Base-by-base conservation (phyloP, 169 alveolate genomes). In the Cryptosporidium viatorum region DNA sequence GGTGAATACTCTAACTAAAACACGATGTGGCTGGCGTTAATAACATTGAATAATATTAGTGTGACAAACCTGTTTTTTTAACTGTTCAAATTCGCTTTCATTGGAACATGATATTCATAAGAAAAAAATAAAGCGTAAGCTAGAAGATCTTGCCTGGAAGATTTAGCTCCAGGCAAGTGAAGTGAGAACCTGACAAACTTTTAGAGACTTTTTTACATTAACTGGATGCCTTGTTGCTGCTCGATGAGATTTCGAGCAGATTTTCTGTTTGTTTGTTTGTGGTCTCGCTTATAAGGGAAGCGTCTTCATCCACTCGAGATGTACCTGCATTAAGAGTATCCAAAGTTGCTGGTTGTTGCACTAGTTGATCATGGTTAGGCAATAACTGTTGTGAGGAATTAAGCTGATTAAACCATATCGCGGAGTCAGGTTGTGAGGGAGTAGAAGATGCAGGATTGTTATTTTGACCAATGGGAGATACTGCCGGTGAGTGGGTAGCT, bases 211-310 rank as follows among this genome's bases (percentile, higher is more conserved):
- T 37, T 21, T 69, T 10, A 37, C 55, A 33, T 73, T 39, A 73
- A 9, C 33, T 41, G 86, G 86, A 58, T 73, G 70, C 31, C 55
- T 73, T 41, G 86, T 58, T 73, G 86, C 86, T 73, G 86, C 86
- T 43, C 31, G 86, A 73, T n/a, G 71, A 31, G 23, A 73, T 59
- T 73, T 73, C 86, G 33, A 58, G 86, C 86, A 55, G 86, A 52
- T 52, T 73, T 41, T 73, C 86, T 21, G 45, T 33, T 73, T 73
- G 86, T 39, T 51, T 73, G 37, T 39, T 58, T n/a, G 71, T 21
- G 39, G 80, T 18, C 52, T 71, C 85, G 5, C 55, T 29, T 5
- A 8, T 33, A 9, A 43, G 23, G 26, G 67, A 26, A 10, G 29
- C 21, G 29, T 71, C 67, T 21, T 71, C 85, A 48, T 71, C 67